Evolutionary conservation across 1,284 basidiomycete genomes (phyloP).

Genomic region (Heterobasidion irregulare): DNA sequence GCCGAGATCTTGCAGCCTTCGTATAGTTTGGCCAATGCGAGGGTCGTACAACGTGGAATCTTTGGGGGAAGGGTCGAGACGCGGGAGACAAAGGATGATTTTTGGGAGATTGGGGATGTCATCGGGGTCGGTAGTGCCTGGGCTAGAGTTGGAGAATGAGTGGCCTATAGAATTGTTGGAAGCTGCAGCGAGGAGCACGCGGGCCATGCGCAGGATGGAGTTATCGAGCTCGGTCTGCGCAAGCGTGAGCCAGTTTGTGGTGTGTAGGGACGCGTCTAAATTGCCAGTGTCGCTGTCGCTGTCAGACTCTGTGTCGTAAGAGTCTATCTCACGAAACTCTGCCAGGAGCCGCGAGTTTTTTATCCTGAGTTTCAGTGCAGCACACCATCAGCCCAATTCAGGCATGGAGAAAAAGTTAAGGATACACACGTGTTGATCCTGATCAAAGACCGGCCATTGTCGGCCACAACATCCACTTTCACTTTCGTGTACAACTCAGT

Average conservation of each 20-base stretch:
- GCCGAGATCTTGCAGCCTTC: slow-evolving; percentile 48
- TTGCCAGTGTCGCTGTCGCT: slow-evolving; percentile 28
- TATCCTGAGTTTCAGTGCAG: slow-evolving; percentile 34
- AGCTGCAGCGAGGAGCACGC: slow-evolving; percentile 51
- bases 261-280: slow-evolving; percentile 9
- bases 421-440: slow-evolving; percentile 77
- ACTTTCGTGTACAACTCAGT: slow-evolving; percentile 24
- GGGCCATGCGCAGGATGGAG: slow-evolving; percentile 57
- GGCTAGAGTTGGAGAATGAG: slow-evolving; percentile 27
- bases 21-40: slow-evolving; percentile 56
- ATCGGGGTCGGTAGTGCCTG: slow-evolving; percentile 22
- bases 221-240: slow-evolving; percentile 58
- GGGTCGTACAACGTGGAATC: slow-evolving; percentile 33
- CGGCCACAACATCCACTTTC: slow-evolving; percentile 77
- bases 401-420: background rate
- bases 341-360: slow-evolving; percentile 69
- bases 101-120: slow-evolving; percentile 13
- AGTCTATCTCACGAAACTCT: slow-evolving; percentile 77
- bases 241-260: slow-evolving; percentile 22
- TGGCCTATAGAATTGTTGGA: slow-evolving; percentile 23
- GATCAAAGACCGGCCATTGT: slow-evolving; percentile 68
- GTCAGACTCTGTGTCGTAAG: slow-evolving; percentile 65
- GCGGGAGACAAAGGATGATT: slow-evolving; percentile 61
- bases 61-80: slow-evolving; percentile 45
- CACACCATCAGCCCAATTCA: background rate